These are phyloP conservation scores for Citrus maxima DNA, from an alignment of 345 rosid genomes.

Conservation along the genomic window DNA sequence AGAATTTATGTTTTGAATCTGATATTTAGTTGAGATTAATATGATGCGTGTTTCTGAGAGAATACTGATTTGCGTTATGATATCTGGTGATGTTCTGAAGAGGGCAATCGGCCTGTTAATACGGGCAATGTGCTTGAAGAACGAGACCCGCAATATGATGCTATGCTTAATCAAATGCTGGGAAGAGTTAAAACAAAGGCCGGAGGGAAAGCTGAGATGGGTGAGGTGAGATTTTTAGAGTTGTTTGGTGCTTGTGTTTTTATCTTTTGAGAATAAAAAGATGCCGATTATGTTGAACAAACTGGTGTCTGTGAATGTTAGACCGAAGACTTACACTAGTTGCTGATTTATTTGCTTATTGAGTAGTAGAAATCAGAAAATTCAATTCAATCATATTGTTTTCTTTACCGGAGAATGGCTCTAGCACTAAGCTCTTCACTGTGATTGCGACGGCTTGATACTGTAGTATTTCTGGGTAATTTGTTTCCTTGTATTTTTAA, in stretches of 20 bases:
- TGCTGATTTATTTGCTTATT: background rate
- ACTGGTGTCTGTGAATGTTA: background rate
- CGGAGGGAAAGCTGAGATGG: slow-evolving; percentile 85
- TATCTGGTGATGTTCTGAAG: slow-evolving; percentile 26
- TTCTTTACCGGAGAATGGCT: background rate
- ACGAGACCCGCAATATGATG: slow-evolving; percentile 64
- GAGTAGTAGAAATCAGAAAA: background rate
- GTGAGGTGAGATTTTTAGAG: slow-evolving; percentile 57
- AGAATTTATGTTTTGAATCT: too few relatives aligned
- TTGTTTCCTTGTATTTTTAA: background rate
- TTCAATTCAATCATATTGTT: background rate
- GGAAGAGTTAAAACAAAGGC: slow-evolving; percentile 80
- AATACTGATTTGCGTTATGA: background rate
- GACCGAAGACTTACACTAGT: background rate
- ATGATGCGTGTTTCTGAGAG: background rate
- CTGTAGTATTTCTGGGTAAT: background rate
- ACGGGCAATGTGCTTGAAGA: slow-evolving; percentile 59
- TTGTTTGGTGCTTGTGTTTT: background rate
- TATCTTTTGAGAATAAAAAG: background rate
- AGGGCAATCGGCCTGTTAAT: slow-evolving; percentile 30
- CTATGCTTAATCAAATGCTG: slow-evolving; percentile 84
- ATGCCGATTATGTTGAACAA: background rate
- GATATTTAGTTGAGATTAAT: background rate
- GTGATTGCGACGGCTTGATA: background rate
- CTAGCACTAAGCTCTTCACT: background rate